Evolutionary conservation across 371 early-diverging fungal genomes (phyloP).

Genomic region (Mortierella sp.): DNA sequence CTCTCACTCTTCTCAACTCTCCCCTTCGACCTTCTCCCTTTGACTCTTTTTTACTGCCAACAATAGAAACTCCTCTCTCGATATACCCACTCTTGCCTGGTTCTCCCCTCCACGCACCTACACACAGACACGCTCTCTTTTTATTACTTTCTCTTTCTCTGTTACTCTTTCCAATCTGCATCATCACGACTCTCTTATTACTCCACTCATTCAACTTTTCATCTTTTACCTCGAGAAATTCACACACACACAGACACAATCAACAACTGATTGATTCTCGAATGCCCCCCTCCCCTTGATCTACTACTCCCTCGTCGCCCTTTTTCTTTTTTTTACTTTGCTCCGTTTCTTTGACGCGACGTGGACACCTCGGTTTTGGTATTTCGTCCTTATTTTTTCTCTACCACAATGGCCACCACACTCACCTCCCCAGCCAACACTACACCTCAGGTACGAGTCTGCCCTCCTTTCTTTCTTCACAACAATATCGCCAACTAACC

Average conservation of each 20-base stretch:
- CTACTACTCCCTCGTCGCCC: not conserved
- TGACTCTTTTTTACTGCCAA: not conserved
- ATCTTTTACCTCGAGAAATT: not conserved
- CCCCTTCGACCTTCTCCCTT: not conserved
- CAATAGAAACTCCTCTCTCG: too few relatives aligned
- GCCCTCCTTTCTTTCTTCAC: not conserved
- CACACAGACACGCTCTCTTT: not conserved
- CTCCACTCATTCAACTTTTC: not conserved
- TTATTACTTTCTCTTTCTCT: not conserved
- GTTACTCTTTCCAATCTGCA: not conserved
- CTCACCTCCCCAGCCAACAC: not conserved
- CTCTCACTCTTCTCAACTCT: not conserved
- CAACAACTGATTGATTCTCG: too few relatives aligned
- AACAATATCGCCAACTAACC: not conserved
- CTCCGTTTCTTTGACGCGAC: not conserved
- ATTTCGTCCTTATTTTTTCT: not conserved
- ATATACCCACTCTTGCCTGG: too few relatives aligned
- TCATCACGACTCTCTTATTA: not conserved
- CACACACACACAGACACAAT: too few relatives aligned
- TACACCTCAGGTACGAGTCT: not conserved
- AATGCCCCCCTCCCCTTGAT: not conserved
- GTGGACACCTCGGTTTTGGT: not conserved
- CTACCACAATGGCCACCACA: not conserved
- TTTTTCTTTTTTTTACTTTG: not conserved
- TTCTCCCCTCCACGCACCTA: too few relatives aligned